Conservation (phyloP, 306 rosid species). For the Senna siamea region DNA sequence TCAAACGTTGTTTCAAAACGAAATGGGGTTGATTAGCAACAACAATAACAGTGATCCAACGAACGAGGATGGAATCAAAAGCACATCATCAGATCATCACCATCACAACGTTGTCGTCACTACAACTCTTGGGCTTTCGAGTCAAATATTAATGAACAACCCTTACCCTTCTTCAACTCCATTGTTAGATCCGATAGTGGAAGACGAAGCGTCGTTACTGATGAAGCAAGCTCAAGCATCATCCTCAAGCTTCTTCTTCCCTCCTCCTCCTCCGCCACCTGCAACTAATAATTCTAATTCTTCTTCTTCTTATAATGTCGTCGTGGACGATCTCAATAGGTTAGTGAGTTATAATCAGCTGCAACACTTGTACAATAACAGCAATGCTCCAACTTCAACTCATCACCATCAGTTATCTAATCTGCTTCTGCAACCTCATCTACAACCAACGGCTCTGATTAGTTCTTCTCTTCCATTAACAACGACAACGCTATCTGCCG, state of each 20-base stretch:
- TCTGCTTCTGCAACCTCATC: conserved; percentile 48
- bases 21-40: no score
- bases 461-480: conserved; percentile 48
- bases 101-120: conserved; percentile 30
- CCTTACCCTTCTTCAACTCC: background rate
- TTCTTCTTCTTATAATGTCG: conserved; percentile 36
- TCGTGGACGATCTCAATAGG: conserved; percentile 79
- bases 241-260: conserved; percentile 5
- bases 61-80: background rate
- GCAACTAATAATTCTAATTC: background rate
- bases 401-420: conserved; percentile 45
- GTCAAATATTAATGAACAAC: conserved; percentile 37
- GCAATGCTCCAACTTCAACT: conserved; percentile 9
- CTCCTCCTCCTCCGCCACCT: conserved; percentile 28
- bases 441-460: conserved; percentile 42
- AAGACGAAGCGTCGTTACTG: conserved; percentile 52
- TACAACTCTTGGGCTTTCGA: conserved; percentile 71
- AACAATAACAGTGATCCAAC: background rate
- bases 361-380: conserved; percentile 37
- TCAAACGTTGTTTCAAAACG: no score
- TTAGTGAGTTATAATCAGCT: conserved; percentile 63
- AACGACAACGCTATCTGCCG: background rate
- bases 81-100: background rate
- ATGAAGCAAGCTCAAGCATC: conserved; percentile 40
- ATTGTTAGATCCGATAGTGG: conserved; percentile 23